Percentiles rank a stretch among this genome's conserved stretches.
Evolutionary conservation across 768 basidiomycete species (phyloP).

Genomic region (Coprinellus micaceus): DNA sequence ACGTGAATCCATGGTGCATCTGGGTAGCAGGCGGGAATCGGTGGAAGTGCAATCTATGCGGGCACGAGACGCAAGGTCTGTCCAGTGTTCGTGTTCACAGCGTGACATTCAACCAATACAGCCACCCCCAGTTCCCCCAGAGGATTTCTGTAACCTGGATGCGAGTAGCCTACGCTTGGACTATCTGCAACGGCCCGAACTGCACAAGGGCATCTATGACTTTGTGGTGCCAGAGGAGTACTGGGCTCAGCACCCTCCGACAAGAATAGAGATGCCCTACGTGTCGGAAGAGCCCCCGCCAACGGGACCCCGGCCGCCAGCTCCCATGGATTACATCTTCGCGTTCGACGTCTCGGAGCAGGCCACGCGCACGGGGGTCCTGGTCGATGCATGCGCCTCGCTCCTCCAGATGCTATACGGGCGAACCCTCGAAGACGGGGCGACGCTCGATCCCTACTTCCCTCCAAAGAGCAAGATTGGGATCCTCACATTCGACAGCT

Average conservation of each 20-base stretch:
- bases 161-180: constrained; percentile 75
- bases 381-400: constrained; percentile 59
- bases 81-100: constrained; percentile 3
- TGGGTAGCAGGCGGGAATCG: constrained; percentile 79
- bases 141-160: constrained; percentile 85
- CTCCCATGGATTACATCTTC: constrained; percentile 76
- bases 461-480: constrained; percentile 58
- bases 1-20: constrained; percentile 91
- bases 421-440: constrained; percentile 37
- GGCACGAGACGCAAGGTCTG: constrained; percentile 80
- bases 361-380: constrained; percentile 64
- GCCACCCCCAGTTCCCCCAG: constrained; percentile 54
- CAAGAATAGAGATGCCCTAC: constrained; percentile 50
- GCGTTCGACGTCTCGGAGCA: constrained; percentile 79
- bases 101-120: constrained; percentile 9
- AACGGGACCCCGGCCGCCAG: constrained; percentile 47
- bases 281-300: constrained; percentile 47
- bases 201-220: constrained; percentile 89
- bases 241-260: constrained; percentile 72
- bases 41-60: constrained; percentile 94
- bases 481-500: constrained; percentile 77
- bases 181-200: constrained; percentile 76
- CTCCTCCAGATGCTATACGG: constrained; percentile 68
- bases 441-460: constrained; percentile 44
- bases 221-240: constrained; percentile 81